These are phyloP conservation scores for Blastobotrys niveus DNA, from an alignment of 1,139 yeast species.

Conservation along the genomic window DNA sequence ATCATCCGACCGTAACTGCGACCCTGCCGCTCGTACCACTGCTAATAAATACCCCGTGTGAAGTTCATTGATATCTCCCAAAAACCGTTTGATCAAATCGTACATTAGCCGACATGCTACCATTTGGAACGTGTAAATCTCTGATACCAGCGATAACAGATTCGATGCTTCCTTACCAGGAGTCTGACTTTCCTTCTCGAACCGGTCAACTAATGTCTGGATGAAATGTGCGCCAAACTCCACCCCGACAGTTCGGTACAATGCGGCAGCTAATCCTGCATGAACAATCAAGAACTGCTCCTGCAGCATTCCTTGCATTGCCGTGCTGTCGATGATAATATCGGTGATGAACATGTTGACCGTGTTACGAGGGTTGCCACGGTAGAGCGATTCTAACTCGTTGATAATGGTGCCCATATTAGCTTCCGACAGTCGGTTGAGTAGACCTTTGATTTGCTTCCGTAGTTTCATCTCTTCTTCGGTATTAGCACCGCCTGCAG, in stretches of 20 bases:
- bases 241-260: slow-evolving; percentile 71
- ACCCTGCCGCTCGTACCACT: slow-evolving; percentile 70
- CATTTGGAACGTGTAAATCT: slow-evolving; percentile 71
- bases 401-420: slow-evolving; percentile 66
- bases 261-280: slow-evolving; percentile 69
- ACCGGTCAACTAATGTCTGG: slow-evolving; percentile 69
- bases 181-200: slow-evolving; percentile 37
- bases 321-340: slow-evolving; percentile 60
- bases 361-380: slow-evolving; percentile 64
- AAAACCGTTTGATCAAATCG: slow-evolving; percentile 59
- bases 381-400: slow-evolving; percentile 59
- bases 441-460: slow-evolving; percentile 66
- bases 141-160: slow-evolving; percentile 65
- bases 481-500: slow-evolving; percentile 35
- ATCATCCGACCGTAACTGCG: slow-evolving; percentile 83
- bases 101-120: slow-evolving; percentile 69
- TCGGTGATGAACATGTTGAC: slow-evolving; percentile 66
- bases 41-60: slow-evolving; percentile 74
- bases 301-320: slow-evolving; percentile 55
- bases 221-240: slow-evolving; percentile 87
- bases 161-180: slow-evolving; percentile 59
- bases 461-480: slow-evolving; percentile 49
- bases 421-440: slow-evolving; percentile 83
- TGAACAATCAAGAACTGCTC: slow-evolving; percentile 78
- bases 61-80: slow-evolving; percentile 55